These are phyloP conservation scores for Tolypocladium album DNA, from an alignment of 2,329 filamentous ascomycete genomes.

Conservation along the genomic window DNA sequence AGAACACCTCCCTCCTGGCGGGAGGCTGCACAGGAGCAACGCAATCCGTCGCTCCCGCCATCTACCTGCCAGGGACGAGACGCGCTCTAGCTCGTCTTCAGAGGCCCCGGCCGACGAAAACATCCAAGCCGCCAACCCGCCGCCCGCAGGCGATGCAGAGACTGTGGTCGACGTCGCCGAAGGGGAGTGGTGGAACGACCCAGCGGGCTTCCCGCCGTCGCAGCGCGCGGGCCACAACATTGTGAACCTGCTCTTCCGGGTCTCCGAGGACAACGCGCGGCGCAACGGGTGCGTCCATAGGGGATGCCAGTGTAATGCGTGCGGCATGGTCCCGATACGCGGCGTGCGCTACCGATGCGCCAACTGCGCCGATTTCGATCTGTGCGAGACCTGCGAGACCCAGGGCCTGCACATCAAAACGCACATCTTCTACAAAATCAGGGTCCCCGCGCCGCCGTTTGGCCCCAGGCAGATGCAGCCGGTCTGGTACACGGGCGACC, in stretches of 20 bases:
- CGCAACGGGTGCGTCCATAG: conserved; percentile 85
- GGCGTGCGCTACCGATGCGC: conserved; percentile 89
- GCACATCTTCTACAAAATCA: conserved; percentile 94
- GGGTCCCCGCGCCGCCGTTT: conserved; percentile 77
- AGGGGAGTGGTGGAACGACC: conserved; percentile 43
- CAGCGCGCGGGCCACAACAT: conserved; percentile 63
- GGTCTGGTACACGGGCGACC: conserved; percentile 82
- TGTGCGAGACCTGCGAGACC: conserved; percentile 88
- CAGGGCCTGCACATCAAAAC: conserved; percentile 71
- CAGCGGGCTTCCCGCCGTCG: conserved; percentile 24
- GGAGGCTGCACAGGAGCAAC: conserved; percentile 52
- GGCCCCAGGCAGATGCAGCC: conserved; percentile 71
- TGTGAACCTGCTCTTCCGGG: conserved; percentile 76
- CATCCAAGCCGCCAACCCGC: conserved; percentile 17
- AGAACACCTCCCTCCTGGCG: conserved; percentile 13
- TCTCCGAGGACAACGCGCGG: conserved; percentile 85
- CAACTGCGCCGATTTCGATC: conserved; percentile 91
- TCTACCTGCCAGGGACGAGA: conserved; percentile 19
- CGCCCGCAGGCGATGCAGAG: conserved; percentile 24
- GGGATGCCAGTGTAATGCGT: conserved; percentile 85
- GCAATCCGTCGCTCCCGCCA: conserved; percentile 46
- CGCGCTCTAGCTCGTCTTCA: conserved; percentile 30
- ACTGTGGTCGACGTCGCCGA: conserved; percentile 28
- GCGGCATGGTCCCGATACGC: conserved; percentile 77
- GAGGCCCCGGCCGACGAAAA: conserved; percentile 35